Evolutionary conservation across 2,329 filamentous ascomycete species (phyloP).

Genomic region (Beauveria scarabaeidicola): DNA sequence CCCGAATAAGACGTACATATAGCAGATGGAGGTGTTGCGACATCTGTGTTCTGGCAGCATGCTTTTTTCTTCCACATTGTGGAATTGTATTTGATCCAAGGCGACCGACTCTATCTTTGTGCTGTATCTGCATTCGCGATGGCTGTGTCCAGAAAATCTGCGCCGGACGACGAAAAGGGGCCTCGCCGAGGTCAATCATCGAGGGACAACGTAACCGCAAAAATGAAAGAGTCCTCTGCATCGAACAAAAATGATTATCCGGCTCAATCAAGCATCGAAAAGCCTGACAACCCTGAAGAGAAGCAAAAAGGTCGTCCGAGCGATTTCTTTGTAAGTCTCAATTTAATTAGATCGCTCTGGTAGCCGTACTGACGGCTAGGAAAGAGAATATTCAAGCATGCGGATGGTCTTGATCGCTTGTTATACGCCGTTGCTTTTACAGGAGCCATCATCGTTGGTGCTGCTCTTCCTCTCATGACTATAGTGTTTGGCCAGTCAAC

Average conservation of each 20-base stretch:
- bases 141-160: neutral
- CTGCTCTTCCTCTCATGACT: conserved; percentile 7
- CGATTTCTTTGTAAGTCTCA: neutral
- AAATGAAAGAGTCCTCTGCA: neutral
- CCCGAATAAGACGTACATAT: neutral
- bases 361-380: neutral
- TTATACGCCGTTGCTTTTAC: neutral
- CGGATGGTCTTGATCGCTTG: neutral
- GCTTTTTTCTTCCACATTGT: neutral
- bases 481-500: conserved; percentile 2
- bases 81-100: neutral
- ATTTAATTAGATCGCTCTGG: neutral
- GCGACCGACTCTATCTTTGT: neutral
- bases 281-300: neutral
- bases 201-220: too few relatives aligned
- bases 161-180: neutral
- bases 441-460: neutral
- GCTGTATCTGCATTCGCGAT: neutral
- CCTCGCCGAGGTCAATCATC: neutral
- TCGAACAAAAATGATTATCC: neutral
- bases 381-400: conserved; percentile 1
- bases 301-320: neutral
- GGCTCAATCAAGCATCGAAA: neutral
- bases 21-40: neutral
- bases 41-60: neutral